phyloP scores from a whole-genome alignment of 257 asterid genomes.

The Lithospermum erythrorhizon region DNA sequence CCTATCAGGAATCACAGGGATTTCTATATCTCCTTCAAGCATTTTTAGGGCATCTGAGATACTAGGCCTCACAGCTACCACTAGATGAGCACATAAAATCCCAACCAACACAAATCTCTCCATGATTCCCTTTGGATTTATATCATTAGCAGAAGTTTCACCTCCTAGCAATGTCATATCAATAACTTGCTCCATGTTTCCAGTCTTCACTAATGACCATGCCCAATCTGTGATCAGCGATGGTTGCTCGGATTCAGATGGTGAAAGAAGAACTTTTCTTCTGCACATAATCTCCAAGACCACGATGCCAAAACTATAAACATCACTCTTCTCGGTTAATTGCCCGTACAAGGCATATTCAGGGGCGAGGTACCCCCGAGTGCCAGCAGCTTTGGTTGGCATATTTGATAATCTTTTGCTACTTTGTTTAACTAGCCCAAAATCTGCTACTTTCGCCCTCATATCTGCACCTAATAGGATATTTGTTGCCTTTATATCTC shows the following conservation, averaged over 20 bases:
- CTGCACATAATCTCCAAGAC: slow-evolving; percentile 49
- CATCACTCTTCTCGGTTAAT: slow-evolving; percentile 50
- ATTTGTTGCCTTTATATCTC: slow-evolving; percentile 59
- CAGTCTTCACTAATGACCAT: slow-evolving; percentile 36
- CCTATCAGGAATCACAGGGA: slow-evolving; percentile 47
- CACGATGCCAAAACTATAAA: slow-evolving; percentile 54
- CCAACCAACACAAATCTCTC: slow-evolving; percentile 53
- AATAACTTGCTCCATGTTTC: slow-evolving; percentile 28
- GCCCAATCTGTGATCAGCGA: slow-evolving; percentile 59
- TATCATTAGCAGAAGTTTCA: slow-evolving; percentile 10
- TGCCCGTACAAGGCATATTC: slow-evolving; percentile 61
- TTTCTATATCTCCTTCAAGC: slow-evolving; percentile 61
- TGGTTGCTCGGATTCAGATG: slow-evolving; percentile 7
- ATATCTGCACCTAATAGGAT: slow-evolving; percentile 38
- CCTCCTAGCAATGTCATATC: slow-evolving; percentile 27
- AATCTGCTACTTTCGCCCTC: slow-evolving; percentile 56
- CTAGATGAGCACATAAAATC: slow-evolving; percentile 51
- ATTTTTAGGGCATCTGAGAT: slow-evolving; percentile 50
- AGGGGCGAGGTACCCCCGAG: slow-evolving; percentile 55
- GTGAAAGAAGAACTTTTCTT: slow-evolving; percentile 31
- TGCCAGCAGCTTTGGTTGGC: slow-evolving; percentile 42
- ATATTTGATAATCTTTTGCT: slow-evolving; percentile 26
- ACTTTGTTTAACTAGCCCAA: slow-evolving; percentile 40
- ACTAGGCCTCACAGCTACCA: slow-evolving; percentile 63
- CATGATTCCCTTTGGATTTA: slow-evolving; percentile 21